phyloP scores from a whole-genome alignment of 768 basidiomycete species.

The Leccinum ochraceum region DNA sequence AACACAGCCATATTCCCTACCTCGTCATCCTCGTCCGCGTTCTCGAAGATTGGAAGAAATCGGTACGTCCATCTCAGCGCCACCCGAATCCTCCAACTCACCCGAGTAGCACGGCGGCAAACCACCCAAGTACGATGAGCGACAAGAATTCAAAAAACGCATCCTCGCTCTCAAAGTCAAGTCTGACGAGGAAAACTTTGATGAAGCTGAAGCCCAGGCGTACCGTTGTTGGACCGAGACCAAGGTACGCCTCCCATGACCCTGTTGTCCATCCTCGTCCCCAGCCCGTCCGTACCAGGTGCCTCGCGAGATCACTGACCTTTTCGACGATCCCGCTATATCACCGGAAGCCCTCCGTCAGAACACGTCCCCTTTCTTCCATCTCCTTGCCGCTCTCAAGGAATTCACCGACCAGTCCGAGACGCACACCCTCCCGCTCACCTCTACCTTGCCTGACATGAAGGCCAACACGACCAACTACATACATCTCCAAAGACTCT shows the following conservation, averaged over 20 bases:
- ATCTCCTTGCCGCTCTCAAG: conserved; percentile 73
- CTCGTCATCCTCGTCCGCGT: conserved; percentile 64
- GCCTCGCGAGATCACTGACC: conserved; percentile 61
- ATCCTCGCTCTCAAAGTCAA: too few species aligned
- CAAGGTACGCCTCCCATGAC: conserved; percentile 27
- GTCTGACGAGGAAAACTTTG: too few species aligned
- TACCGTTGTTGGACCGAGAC: too few species aligned
- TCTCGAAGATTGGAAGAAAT: too few species aligned
- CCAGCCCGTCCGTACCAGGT: conserved; percentile 39
- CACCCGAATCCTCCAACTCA: too few species aligned
- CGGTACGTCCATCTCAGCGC: too few species aligned
- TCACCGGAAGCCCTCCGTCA: conserved; percentile 39
- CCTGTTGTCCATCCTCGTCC: not conserved
- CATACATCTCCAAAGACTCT: conserved; percentile 82
- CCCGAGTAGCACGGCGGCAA: too few species aligned
- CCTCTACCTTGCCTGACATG: conserved; percentile 92
- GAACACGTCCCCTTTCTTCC: conserved; percentile 70
- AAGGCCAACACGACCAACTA: conserved; percentile 86
- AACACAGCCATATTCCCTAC: conserved; percentile 90
- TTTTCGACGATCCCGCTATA: conserved; percentile 66
- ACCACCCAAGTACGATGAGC: too few species aligned
- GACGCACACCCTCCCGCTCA: conserved; percentile 74
- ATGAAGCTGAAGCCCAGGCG: too few species aligned
- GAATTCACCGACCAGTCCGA: conserved; percentile 57
- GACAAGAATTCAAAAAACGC: too few species aligned